Evolutionary conservation across 345 rosid genomes (phyloP), one percentile per base, ranked within the genome.

Genomic region (Eucalyptus cloeziana): DNA sequence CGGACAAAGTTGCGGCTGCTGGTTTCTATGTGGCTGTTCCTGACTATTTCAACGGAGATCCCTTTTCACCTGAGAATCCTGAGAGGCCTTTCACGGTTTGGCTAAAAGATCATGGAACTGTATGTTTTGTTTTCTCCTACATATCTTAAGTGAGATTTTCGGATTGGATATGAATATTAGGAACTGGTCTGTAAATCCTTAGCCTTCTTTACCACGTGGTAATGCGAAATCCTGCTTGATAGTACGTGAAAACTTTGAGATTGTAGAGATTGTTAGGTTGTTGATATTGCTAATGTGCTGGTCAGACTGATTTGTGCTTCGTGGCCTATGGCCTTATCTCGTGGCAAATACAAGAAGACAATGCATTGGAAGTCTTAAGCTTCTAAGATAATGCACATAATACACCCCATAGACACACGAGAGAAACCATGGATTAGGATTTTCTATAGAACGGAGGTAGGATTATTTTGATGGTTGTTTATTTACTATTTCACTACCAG

Each of bases 1-100:
- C 97, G 1, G 98, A 95, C 93, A 96, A 95, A 91, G 92, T 95
- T 89, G 96, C 96, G 83, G 94, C 94, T 88, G 93, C 94, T 94
- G 98, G 97, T 85, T 95, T 91, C 91, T 94, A 90, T 89, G 98
- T 91, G 45, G 96, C 90, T 67, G 96, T 93, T 89, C 98, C 98
- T 2, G 97, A 96, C 89, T 94, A 93, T 91, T 90, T 96, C 76
- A 89, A 93, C 85, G 96, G 96, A 76, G 97, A 96, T 71, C 94
- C 97, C 25, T 95, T 37, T 88, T 88, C 62, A 37, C 92, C 93
- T 2, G 93, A 91, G 44, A 91, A 91, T 24, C 43, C 92, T n/a
- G 94, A 92, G 31, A 94, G 92, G 81, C 92, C 95, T 25, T 4
- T 93, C 89, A 69, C 81, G 37, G 93, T 89, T 89, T 97, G 98